Evolutionary conservation across 1,284 basidiomycete species (phyloP).

Genomic region (Chalciporus sp.): DNA sequence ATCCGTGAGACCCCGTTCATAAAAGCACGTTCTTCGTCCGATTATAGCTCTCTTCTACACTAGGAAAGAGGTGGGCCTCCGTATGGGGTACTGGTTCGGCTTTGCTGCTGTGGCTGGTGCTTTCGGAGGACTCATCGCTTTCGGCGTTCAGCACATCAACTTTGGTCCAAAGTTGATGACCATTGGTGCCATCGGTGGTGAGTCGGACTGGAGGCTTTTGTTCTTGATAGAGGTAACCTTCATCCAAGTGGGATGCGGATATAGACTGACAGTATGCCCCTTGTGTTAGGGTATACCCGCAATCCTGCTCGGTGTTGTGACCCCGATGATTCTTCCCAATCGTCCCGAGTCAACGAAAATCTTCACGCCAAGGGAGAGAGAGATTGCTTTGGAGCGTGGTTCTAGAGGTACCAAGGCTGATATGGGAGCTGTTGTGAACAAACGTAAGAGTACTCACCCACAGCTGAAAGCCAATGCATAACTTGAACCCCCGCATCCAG

Average conservation of each 20-base stretch:
- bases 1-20: not conserved
- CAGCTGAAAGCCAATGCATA: not conserved
- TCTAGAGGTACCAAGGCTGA: slow-evolving; percentile 72
- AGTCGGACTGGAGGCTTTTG: slow-evolving; percentile 60
- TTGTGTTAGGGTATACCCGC: slow-evolving; percentile 60
- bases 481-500: slow-evolving; percentile 34
- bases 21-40: not conserved
- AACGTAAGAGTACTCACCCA: slow-evolving; percentile 44
- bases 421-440: slow-evolving; percentile 64
- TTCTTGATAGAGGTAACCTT: slow-evolving; percentile 73
- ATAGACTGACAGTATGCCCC: not conserved
- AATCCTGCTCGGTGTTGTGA: slow-evolving; percentile 68
- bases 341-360: slow-evolving; percentile 76
- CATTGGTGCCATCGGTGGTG: slow-evolving; percentile 26
- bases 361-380: slow-evolving; percentile 70
- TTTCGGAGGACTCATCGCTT: slow-evolving; percentile 78
- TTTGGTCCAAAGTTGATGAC: slow-evolving; percentile 25
- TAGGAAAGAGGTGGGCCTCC: slow-evolving; percentile 67
- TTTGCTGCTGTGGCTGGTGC: slow-evolving; percentile 81
- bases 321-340: slow-evolving; percentile 70
- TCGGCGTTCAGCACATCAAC: slow-evolving; percentile 65
- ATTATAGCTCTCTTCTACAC: slow-evolving; percentile 72
- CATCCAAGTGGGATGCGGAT: not conserved
- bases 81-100: slow-evolving; percentile 80
- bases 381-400: slow-evolving; percentile 72